These are phyloP conservation scores for Neofusicoccum cordaticola DNA, from an alignment of 2,329 filamentous ascomycete species.

Conservation along the genomic window DNA sequence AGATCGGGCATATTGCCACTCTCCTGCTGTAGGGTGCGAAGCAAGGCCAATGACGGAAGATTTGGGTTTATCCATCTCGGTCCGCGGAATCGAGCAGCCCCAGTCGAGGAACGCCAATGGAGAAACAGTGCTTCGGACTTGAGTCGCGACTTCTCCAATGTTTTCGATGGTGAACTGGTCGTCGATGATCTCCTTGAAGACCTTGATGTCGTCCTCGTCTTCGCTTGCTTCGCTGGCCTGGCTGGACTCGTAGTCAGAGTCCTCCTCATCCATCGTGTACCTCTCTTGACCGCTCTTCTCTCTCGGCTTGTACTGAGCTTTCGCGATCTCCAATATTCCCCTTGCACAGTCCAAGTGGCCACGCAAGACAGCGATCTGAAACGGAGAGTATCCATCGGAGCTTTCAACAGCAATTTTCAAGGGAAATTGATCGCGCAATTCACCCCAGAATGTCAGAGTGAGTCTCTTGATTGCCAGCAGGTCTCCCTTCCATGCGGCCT, in stretches of 20 bases:
- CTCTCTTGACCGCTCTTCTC: slow-evolving; percentile 50
- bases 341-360: slow-evolving; percentile 64
- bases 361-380: slow-evolving; percentile 65
- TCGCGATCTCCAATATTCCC: slow-evolving; percentile 66
- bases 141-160: slow-evolving; percentile 65
- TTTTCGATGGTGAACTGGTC: slow-evolving; percentile 73
- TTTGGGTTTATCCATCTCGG: neutral
- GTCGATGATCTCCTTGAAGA: slow-evolving; percentile 56
- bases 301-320: slow-evolving; percentile 63
- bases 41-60: slow-evolving; percentile 16
- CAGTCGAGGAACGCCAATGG: slow-evolving; percentile 55
- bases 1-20: neutral
- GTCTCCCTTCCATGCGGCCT: slow-evolving; percentile 72
- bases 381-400: slow-evolving; percentile 53
- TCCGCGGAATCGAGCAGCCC: slow-evolving; percentile 20
- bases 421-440: slow-evolving; percentile 54
- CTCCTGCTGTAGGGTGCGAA: slow-evolving; percentile 1
- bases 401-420: slow-evolving; percentile 64
- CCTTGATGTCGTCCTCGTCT: slow-evolving; percentile 31
- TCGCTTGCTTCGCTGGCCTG: slow-evolving; percentile 28
- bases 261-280: slow-evolving; percentile 43
- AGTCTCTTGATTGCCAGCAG: slow-evolving; percentile 62
- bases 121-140: slow-evolving; percentile 60
- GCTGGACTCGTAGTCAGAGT: slow-evolving; percentile 37
- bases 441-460: slow-evolving; percentile 59